Evolutionary conservation across 352 stramenopile genomes (phyloP).

Genomic region (Peronospora belbahrii): DNA sequence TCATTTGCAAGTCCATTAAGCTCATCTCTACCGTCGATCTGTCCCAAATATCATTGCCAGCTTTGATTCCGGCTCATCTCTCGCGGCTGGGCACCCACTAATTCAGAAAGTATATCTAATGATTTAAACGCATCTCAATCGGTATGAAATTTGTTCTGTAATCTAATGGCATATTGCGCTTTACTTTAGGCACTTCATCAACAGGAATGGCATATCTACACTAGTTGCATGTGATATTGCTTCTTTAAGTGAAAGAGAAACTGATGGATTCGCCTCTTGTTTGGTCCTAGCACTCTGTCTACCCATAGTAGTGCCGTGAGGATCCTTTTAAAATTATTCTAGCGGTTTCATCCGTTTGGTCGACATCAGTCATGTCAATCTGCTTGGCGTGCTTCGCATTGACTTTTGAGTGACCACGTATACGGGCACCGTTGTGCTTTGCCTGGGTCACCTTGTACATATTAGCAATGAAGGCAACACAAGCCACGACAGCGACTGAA

Average conservation of each 20-base stretch:
- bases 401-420: conserved; percentile 9
- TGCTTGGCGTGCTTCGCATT: conserved; percentile 25
- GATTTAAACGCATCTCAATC: not conserved
- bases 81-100: too few relatives aligned
- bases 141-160: too few relatives aligned
- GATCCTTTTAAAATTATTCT: conserved; percentile 13
- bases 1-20: not conserved
- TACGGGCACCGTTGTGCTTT: conserved; percentile 9
- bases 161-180: too few relatives aligned
- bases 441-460: conserved; percentile 23
- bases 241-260: too few relatives aligned
- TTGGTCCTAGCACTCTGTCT: too few relatives aligned
- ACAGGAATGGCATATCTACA: too few relatives aligned
- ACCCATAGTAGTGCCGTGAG: conserved; percentile 29
- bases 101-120: too few relatives aligned
- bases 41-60: conserved; percentile 6
- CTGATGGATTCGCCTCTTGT: too few relatives aligned
- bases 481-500: conserved; percentile 11
- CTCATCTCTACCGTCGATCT: not conserved
- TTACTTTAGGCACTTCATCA: too few relatives aligned
- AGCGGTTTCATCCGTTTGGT: conserved; percentile 18
- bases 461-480: conserved; percentile 5
- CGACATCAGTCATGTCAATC: conserved; percentile 9
- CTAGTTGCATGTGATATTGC: too few relatives aligned
- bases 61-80: conserved; percentile 9